A percentile compares a stretch with the other conserved stretches of the same genome.
Evolutionary conservation across 805 yeast species (phyloP).

Genomic region (Wickerhamomyces alni): DNA sequence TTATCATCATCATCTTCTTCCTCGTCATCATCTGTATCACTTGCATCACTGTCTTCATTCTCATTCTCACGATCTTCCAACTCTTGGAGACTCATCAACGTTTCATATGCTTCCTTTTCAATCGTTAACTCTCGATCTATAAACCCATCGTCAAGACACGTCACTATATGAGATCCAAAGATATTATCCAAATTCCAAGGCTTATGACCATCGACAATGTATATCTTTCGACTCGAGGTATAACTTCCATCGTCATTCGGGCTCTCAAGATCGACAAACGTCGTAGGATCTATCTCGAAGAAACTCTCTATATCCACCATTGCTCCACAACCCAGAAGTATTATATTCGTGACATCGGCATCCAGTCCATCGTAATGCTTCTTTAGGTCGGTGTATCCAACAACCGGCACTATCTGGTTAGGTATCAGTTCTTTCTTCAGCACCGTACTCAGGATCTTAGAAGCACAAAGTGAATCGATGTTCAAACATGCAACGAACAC

Average conservation of each 20-base stretch:
- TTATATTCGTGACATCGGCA: conserved; percentile 65
- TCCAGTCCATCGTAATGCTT: conserved; percentile 60
- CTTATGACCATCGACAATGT: conserved; percentile 84
- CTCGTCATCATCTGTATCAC: conserved; percentile 23
- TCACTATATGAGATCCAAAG: conserved; percentile 72
- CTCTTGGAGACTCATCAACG: conserved; percentile 37
- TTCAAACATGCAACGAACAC: conserved; percentile 86
- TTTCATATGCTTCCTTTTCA: conserved; percentile 59
- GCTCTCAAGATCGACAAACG: conserved; percentile 31
- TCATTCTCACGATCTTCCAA: conserved; percentile 31
- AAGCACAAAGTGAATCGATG: conserved; percentile 88
- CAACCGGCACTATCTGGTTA: conserved; percentile 85
- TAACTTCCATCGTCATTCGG: conserved; percentile 24
- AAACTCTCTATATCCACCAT: conserved; percentile 78
- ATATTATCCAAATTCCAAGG: conserved; percentile 96
- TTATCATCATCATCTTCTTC: conserved; percentile 26
- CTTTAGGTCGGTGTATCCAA: conserved; percentile 80
- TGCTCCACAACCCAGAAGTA: conserved; percentile 91
- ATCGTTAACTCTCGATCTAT: conserved; percentile 50
- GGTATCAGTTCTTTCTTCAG: conserved; percentile 80
- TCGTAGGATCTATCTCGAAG: conserved; percentile 55
- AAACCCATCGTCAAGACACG: conserved; percentile 84
- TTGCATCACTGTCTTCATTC: conserved; percentile 29
- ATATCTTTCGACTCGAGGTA: conserved; percentile 51
- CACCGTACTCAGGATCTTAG: conserved; percentile 64